Percentiles rank a stretch among this genome's conserved stretches.
phyloP scores from a whole-genome alignment of 1,139 yeast genomes.

The Yamadazyma membranifaciens region DNA sequence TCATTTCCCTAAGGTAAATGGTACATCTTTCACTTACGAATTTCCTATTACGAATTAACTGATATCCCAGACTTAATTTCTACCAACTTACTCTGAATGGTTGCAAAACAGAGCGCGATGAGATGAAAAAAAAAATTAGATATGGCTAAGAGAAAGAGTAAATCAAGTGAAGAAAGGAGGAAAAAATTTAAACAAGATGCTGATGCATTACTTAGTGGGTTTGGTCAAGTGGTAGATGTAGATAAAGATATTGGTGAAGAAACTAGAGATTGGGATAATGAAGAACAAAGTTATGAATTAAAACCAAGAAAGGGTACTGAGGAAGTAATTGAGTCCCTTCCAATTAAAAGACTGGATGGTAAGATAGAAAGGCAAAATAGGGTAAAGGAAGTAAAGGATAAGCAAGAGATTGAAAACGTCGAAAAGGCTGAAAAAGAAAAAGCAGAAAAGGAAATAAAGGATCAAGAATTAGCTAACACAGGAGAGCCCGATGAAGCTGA shows the following conservation, averaged over 20 bases:
- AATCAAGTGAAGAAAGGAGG: conserved; percentile 41
- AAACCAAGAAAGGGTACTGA: conserved; percentile 45
- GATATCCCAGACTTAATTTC: too few relatives aligned
- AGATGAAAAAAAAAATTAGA: conserved; percentile 8
- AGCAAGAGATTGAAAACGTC: conserved; percentile 19
- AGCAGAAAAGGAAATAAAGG: conserved; percentile 31
- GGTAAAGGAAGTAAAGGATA: conserved; percentile 22
- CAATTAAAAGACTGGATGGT: conserved; percentile 73
- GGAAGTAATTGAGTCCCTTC: conserved; percentile 68
- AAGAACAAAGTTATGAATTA: conserved; percentile 69
- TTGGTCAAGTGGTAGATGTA: conserved; percentile 29
- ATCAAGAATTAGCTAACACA: conserved; percentile 21
- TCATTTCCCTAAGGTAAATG: too few relatives aligned
- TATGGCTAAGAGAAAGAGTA: conserved; percentile 48
- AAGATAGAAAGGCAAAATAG: conserved; percentile 60
- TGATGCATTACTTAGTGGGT: conserved; percentile 49
- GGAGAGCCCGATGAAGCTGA: conserved; percentile 31
- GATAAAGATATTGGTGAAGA: conserved; percentile 11
- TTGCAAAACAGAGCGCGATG: conserved; percentile 8
- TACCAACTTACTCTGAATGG: not conserved
- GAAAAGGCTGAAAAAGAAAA: conserved; percentile 33
- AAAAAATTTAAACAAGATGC: conserved; percentile 49
- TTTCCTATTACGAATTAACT: too few relatives aligned
- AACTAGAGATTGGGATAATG: conserved; percentile 46
- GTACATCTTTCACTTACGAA: too few relatives aligned